phyloP scores from a whole-genome alignment of 345 rosid genomes.

The Gossypium herbaceum region DNA sequence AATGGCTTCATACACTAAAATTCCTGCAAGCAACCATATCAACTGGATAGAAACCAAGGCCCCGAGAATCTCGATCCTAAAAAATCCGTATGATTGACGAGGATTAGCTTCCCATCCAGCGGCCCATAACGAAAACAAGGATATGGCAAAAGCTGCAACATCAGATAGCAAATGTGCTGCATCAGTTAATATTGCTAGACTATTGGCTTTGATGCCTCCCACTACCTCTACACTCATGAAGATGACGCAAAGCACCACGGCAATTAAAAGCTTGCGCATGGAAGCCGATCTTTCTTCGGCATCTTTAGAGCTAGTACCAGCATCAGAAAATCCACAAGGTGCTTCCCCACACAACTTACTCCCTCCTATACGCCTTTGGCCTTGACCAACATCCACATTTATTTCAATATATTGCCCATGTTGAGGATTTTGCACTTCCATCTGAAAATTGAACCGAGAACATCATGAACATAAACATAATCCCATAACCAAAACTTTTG shows the following conservation, averaged over 20 bases:
- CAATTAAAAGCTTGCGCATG: slow-evolving; percentile 39
- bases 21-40: slow-evolving; percentile 53
- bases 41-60: slow-evolving; percentile 47
- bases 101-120: slow-evolving; percentile 52
- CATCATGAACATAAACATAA: background rate
- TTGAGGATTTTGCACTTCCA: slow-evolving; percentile 19
- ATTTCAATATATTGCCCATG: slow-evolving; percentile 29
- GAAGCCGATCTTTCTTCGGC: slow-evolving; percentile 43
- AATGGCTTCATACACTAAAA: slow-evolving; percentile 52
- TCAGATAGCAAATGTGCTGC: slow-evolving; percentile 38
- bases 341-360: slow-evolving; percentile 38
- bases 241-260: slow-evolving; percentile 37
- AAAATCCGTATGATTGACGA: slow-evolving; percentile 47
- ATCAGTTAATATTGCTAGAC: slow-evolving; percentile 47
- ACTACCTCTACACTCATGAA: slow-evolving; percentile 50
- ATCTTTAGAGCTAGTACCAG: slow-evolving; percentile 32
- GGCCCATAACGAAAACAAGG: slow-evolving; percentile 48
- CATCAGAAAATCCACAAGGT: slow-evolving; percentile 48
- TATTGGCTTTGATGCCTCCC: slow-evolving; percentile 53
- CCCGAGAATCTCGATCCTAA: slow-evolving; percentile 45
- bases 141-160: slow-evolving; percentile 49
- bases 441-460: slow-evolving; percentile 7
- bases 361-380: slow-evolving; percentile 16
- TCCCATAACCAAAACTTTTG: background rate
- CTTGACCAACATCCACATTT: slow-evolving; percentile 20